Evolutionary conservation across 2,329 filamentous ascomycete species (phyloP).

Genomic region (Talaromyces sp.): DNA sequence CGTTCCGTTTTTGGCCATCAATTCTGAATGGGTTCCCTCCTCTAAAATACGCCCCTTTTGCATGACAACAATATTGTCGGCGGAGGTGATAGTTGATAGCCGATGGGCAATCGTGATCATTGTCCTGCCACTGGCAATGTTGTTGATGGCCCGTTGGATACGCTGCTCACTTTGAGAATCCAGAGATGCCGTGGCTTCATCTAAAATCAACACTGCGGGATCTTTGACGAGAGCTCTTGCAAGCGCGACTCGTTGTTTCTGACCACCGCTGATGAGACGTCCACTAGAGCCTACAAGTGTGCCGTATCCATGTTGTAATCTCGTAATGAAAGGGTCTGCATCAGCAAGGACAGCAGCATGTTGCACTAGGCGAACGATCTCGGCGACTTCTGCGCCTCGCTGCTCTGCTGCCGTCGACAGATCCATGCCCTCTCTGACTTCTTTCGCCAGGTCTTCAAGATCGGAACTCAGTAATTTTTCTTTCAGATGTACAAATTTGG

Average conservation of each 20-base stretch:
- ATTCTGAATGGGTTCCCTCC: constrained; percentile 78
- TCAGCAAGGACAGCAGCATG: constrained; percentile 29
- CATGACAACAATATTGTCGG: constrained; percentile 96
- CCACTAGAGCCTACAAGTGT: constrained; percentile 92
- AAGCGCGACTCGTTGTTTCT: constrained; percentile 95
- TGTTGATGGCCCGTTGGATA: constrained; percentile 87
- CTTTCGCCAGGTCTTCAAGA: constrained; percentile 26
- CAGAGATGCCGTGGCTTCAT: constrained; percentile 89
- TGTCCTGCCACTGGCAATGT: constrained; percentile 76
- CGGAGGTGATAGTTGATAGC: constrained; percentile 86
- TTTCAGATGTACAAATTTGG: constrained; percentile 26
- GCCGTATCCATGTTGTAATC: constrained; percentile 78
- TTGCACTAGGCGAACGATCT: constrained; percentile 29
- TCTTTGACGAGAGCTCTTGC: constrained; percentile 85
- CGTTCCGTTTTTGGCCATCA: constrained; percentile 66
- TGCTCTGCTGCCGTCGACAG: constrained; percentile 25
- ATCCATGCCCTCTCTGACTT: constrained; percentile 25
- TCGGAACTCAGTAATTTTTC: constrained; percentile 27
- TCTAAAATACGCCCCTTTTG: constrained; percentile 77
- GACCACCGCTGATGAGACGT: constrained; percentile 85
- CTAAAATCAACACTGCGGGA: constrained; percentile 85
- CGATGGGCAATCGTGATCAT: constrained; percentile 96
- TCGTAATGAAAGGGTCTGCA: constrained; percentile 28
- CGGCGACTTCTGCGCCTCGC: constrained; percentile 24
- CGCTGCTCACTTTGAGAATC: constrained; percentile 96